Conservation (phyloP, 495 filamentous ascomycete genomes). For the Aspergillus asperescens region DNA sequence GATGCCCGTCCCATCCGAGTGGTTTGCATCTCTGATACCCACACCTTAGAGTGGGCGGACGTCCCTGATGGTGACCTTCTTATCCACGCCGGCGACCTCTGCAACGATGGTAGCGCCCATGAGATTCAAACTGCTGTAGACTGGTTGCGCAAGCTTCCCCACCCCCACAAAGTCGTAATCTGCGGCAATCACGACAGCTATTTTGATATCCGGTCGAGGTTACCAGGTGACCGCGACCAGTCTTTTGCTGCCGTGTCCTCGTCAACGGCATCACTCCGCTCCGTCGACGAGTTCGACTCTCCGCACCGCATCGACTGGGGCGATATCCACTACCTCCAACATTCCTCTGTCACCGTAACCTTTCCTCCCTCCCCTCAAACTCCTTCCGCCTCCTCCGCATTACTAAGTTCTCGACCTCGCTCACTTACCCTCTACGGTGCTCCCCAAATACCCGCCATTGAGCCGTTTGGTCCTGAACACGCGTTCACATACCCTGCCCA, state of each 20-base stretch:
- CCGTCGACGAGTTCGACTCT: constrained; percentile 33
- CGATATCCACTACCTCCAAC: constrained; percentile 60
- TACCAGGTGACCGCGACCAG: constrained; percentile 37
- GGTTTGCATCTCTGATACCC: constrained; percentile 89
- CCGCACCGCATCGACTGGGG: constrained; percentile 49
- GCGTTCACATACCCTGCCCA: constrained; percentile 63
- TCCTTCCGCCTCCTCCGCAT: constrained; percentile 12
- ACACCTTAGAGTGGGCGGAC: constrained; percentile 55
- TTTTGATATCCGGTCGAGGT: constrained; percentile 57
- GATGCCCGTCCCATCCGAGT: constrained; percentile 58
- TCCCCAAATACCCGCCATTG: constrained; percentile 56
- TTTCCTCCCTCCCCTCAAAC: constrained; percentile 28
- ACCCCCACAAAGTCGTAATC: constrained; percentile 75
- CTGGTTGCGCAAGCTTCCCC: constrained; percentile 70
- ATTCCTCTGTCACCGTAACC: constrained; percentile 48
- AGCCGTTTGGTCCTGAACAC: constrained; percentile 51
- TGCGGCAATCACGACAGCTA: constrained; percentile 87
- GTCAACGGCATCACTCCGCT: constrained; percentile 39
- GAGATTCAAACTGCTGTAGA: constrained; percentile 73
- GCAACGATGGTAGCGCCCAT: constrained; percentile 61
- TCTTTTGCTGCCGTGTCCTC: constrained; percentile 34
- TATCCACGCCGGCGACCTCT: constrained; percentile 85
- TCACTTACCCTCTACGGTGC: constrained; percentile 56
- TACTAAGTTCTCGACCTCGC: constrained; percentile 24
- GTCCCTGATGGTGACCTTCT: constrained; percentile 78